A percentile compares a stretch with the other conserved stretches of the same genome.
Conservation (phyloP, 2,329 filamentous ascomycete genomes). For the Aspergillus quadrilineatus region DNA sequence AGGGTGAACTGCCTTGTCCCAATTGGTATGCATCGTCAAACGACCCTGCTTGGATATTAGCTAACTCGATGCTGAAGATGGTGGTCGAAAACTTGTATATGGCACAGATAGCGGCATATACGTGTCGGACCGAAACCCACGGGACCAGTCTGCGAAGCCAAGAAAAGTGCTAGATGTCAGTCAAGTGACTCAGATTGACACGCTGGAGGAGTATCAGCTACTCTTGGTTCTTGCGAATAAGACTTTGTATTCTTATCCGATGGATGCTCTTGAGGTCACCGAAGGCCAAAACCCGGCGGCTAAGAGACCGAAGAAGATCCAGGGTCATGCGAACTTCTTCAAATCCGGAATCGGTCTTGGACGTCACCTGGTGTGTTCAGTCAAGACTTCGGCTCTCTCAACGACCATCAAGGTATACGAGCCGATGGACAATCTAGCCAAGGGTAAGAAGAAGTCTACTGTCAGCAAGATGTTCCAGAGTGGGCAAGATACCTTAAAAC, state of each 20-base stretch:
- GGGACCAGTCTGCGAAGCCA: conserved; percentile 71
- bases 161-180: conserved; percentile 81
- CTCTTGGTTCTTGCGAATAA: conserved; percentile 91
- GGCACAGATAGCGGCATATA: conserved; percentile 94
- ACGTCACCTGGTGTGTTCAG: conserved; percentile 90
- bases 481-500: conserved; percentile 90
- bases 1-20: conserved; percentile 93
- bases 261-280: conserved; percentile 80
- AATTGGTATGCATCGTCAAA: conserved; percentile 62
- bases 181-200: conserved; percentile 91
- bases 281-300: conserved; percentile 70
- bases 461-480: conserved; percentile 93
- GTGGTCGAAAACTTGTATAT: conserved; percentile 88
- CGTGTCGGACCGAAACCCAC: conserved; percentile 84
- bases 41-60: background rate
- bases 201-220: conserved; percentile 90
- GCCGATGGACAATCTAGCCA: conserved; percentile 89
- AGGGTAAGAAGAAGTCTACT: conserved; percentile 92
- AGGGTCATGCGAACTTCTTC: conserved; percentile 97
- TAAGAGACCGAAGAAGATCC: conserved; percentile 92
- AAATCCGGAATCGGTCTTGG: conserved; percentile 94
- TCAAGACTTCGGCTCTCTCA: conserved; percentile 88
- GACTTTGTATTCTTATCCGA: conserved; percentile 82
- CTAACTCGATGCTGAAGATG: conserved; percentile 59
- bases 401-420: conserved; percentile 99